Evolutionary conservation across 345 rosid genomes (phyloP).

Genomic region (Gossypium raimondii): DNA sequence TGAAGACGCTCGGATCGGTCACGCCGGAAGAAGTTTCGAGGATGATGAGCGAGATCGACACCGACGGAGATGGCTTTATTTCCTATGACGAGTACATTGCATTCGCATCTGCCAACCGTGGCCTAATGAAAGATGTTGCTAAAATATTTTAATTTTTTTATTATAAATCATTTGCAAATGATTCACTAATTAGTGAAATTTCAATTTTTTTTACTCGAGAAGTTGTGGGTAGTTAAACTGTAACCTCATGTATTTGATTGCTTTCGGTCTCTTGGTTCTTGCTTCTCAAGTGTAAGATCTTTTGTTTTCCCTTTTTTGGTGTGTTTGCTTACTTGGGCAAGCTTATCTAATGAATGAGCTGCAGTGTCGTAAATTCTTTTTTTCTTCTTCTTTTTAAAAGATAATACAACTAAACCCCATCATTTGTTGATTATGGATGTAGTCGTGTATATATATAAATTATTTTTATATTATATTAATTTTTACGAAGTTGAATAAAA

Average conservation of each 20-base stretch:
- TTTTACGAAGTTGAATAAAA: too few species aligned
- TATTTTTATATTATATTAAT: too few species aligned
- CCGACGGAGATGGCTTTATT: conserved; percentile 83
- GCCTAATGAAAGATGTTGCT: conserved; percentile 84
- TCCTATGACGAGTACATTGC: conserved; percentile 60
- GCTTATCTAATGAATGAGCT: conserved; percentile 1
- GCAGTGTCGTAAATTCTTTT: neutral
- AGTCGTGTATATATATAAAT: too few species aligned
- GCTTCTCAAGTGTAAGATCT: neutral
- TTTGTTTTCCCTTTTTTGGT: too few species aligned
- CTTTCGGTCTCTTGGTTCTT: neutral
- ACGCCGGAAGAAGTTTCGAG: conserved; percentile 54
- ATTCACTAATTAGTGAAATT: neutral
- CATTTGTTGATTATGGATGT: neutral
- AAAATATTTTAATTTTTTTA: conserved; percentile 48
- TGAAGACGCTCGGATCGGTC: conserved; percentile 66
- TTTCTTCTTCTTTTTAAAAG: neutral
- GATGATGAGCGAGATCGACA: conserved; percentile 93
- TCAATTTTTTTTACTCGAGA: neutral
- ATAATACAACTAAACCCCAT: neutral
- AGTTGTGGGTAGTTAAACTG: conserved; percentile 1
- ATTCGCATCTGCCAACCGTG: conserved; percentile 77
- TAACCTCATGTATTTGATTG: neutral
- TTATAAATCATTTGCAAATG: neutral
- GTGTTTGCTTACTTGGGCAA: neutral